Conservation (phyloP, 2,329 filamentous ascomycete species). For the Pseudocercospora fijiensis region DNA sequence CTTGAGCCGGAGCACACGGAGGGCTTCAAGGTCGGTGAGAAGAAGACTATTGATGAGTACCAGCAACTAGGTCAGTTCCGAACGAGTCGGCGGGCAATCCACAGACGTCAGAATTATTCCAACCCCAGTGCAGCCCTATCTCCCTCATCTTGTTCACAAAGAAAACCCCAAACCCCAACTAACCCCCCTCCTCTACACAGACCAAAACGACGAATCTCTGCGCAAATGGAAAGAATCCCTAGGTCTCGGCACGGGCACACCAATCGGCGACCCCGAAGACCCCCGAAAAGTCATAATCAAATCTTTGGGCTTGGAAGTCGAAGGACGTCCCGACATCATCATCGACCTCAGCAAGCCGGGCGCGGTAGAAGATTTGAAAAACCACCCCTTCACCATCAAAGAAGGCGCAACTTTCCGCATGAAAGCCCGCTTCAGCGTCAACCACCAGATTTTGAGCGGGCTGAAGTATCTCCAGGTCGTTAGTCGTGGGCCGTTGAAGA, state of each 20-base stretch:
- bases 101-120: background rate
- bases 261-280: constrained; percentile 62
- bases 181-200: constrained; percentile 39
- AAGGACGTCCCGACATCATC: constrained; percentile 78
- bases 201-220: constrained; percentile 82
- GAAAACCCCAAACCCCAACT: background rate
- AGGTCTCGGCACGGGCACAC: constrained; percentile 67
- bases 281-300: constrained; percentile 90
- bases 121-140: background rate
- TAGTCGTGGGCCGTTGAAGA: constrained; percentile 81
- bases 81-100: background rate
- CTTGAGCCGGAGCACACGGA: constrained; percentile 82
- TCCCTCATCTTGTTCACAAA: background rate
- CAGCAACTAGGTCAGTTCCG: constrained; percentile 66
- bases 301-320: constrained; percentile 79
- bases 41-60: constrained; percentile 96
- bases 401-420: constrained; percentile 92
- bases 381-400: constrained; percentile 96
- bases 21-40: constrained; percentile 98
- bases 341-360: constrained; percentile 79
- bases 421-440: constrained; percentile 90
- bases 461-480: constrained; percentile 95
- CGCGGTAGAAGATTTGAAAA: constrained; percentile 74
- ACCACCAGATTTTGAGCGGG: constrained; percentile 93
- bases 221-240: constrained; percentile 97